Percentiles rank a stretch among this genome's conserved stretches.
These are phyloP conservation scores for Cercospora zeae-maydis DNA, from an alignment of 2,329 filamentous ascomycete genomes.

Conservation along the genomic window DNA sequence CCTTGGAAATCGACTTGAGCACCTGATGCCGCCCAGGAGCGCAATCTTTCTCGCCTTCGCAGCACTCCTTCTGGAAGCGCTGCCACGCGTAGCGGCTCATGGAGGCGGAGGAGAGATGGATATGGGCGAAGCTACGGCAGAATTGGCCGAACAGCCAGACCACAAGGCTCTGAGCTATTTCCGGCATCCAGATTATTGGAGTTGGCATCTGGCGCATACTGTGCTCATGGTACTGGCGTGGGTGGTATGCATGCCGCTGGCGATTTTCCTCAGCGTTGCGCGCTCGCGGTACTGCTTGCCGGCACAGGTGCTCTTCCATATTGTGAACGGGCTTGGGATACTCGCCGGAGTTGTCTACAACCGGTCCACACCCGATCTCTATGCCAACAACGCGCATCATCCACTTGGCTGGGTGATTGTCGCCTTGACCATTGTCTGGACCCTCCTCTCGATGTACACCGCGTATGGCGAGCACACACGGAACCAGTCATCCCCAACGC, in stretches of 20 bases:
- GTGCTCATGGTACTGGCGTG: slow-evolving; percentile 66
- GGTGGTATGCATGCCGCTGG: slow-evolving; percentile 68
- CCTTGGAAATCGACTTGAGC: neutral
- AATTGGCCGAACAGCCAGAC: slow-evolving; percentile 20
- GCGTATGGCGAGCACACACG: slow-evolving; percentile 42
- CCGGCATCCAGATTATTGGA: slow-evolving; percentile 50
- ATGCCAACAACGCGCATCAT: slow-evolving; percentile 82
- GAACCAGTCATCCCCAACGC: slow-evolving; percentile 9
- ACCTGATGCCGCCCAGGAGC: slow-evolving; percentile 15
- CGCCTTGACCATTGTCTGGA: slow-evolving; percentile 67
- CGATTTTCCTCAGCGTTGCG: slow-evolving; percentile 82
- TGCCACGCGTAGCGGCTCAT: slow-evolving; percentile 43
- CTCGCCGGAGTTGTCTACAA: slow-evolving; percentile 71
- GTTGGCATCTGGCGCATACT: slow-evolving; percentile 65
- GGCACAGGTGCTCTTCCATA: slow-evolving; percentile 58
- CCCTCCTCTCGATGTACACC: slow-evolving; percentile 63
- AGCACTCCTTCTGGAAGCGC: slow-evolving; percentile 40
- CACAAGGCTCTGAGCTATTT: slow-evolving; percentile 52
- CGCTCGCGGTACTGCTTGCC: slow-evolving; percentile 70
- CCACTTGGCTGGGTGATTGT: slow-evolving; percentile 83
- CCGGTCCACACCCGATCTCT: slow-evolving; percentile 75
- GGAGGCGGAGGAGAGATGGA: slow-evolving; percentile 35
- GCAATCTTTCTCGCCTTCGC: slow-evolving; percentile 21
- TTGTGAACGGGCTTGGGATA: slow-evolving; percentile 54
- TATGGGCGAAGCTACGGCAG: slow-evolving; percentile 21